Conservation (phyloP, 805 yeast species). For the Priceomyces melissophilus region DNA sequence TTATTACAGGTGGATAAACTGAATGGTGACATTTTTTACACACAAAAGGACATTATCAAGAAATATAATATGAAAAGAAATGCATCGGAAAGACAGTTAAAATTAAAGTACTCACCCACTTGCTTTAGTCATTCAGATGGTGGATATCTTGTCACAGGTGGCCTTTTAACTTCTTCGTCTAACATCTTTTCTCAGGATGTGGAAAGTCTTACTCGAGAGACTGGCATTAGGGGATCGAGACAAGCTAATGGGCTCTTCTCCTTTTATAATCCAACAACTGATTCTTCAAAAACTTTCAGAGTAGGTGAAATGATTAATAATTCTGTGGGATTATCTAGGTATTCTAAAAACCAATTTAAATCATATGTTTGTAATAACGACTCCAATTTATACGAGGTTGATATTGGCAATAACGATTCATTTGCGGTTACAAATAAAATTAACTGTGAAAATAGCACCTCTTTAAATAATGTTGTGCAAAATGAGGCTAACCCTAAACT, state of each 20-base stretch:
- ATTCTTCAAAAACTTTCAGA: constrained; percentile 46
- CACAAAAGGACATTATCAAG: constrained; percentile 53
- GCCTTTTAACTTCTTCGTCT: constrained; percentile 41
- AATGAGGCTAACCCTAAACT: constrained; percentile 44
- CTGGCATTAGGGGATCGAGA: constrained; percentile 6
- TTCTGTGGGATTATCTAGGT: constrained; percentile 56
- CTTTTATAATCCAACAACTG: constrained; percentile 49
- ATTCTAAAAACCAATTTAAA: constrained; percentile 38
- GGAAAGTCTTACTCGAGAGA: constrained; percentile 16
- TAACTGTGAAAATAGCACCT: constrained; percentile 51
- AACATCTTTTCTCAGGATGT: constrained; percentile 23
- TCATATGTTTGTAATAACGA: constrained; percentile 85
- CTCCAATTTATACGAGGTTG: constrained; percentile 61
- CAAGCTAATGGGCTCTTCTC: constrained; percentile 62
- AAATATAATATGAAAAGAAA: constrained; percentile 19
- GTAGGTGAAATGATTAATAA: constrained; percentile 84
- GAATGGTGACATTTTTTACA: constrained; percentile 52
- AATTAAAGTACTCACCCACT: constrained; percentile 64
- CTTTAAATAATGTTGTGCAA: constrained; percentile 70
- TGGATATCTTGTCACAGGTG: constrained; percentile 49
- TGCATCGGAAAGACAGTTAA: constrained; percentile 33
- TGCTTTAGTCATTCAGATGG: constrained; percentile 58
- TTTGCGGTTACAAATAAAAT: constrained; percentile 42
- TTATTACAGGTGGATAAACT: constrained; percentile 50
- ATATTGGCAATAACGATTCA: constrained; percentile 46